Percentiles rank a stretch among this genome's conserved stretches.
These are phyloP conservation scores for Thalassiosira sp. DNA, from an alignment of 352 stramenopile genomes.

Conservation along the genomic window DNA sequence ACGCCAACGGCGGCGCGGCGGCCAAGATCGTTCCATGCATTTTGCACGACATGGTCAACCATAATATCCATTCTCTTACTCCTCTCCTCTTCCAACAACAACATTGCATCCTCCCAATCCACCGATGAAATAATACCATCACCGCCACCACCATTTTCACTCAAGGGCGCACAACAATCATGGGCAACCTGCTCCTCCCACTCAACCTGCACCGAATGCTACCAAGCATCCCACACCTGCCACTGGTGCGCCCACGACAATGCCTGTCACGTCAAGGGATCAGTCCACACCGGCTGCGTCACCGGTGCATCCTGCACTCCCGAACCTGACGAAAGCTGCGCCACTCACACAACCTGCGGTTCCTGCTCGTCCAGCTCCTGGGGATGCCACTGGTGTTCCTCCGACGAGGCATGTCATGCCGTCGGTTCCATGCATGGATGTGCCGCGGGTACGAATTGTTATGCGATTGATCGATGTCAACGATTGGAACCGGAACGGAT, in stretches of 20 bases:
- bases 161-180: too few species aligned
- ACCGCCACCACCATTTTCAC: too few species aligned
- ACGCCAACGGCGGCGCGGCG: neutral
- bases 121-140: neutral
- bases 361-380: slow-evolving; percentile 27
- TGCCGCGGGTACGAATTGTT: slow-evolving; percentile 70
- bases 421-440: slow-evolving; percentile 73
- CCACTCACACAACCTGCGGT: slow-evolving; percentile 25
- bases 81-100: neutral
- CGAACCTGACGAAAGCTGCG: slow-evolving; percentile 5
- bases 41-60: neutral
- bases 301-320: slow-evolving; percentile 37
- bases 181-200: slow-evolving; percentile 51
- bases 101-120: slow-evolving; percentile 7
- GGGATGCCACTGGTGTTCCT: slow-evolving; percentile 75
- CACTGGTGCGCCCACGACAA: slow-evolving; percentile 77
- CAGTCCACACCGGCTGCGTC: slow-evolving; percentile 56
- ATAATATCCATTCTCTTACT: slow-evolving; percentile 12
- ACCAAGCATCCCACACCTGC: slow-evolving; percentile 55
- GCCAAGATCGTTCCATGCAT: neutral
- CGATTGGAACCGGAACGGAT: slow-evolving; percentile 59
- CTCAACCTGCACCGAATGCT: slow-evolving; percentile 61
- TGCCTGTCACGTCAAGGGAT: slow-evolving; percentile 69
- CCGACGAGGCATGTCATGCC: slow-evolving; percentile 74
- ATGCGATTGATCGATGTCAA: slow-evolving; percentile 77